Evolutionary conservation across 805 yeast genomes (phyloP).

Genomic region (Yamadazyma tumulicola): DNA sequence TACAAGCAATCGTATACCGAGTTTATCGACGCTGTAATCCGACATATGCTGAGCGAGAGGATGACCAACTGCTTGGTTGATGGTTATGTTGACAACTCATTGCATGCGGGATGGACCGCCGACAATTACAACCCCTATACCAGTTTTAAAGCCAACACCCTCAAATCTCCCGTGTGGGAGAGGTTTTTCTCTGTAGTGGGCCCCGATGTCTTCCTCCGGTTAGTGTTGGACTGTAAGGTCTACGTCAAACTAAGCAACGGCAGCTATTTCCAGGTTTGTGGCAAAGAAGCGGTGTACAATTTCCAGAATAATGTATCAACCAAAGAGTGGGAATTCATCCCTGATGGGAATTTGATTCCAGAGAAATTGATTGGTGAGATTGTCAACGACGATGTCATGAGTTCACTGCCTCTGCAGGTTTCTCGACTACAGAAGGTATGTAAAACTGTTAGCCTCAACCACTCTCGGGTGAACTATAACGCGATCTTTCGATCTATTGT

Average conservation of each 20-base stretch:
- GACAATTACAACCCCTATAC: slow-evolving; percentile 27
- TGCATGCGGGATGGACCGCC: slow-evolving; percentile 26
- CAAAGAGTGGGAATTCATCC: neutral
- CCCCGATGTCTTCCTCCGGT: slow-evolving; percentile 28
- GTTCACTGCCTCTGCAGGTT: neutral
- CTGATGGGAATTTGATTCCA: neutral
- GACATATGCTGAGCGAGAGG: slow-evolving; percentile 23
- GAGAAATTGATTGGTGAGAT: neutral
- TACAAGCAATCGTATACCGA: slow-evolving; percentile 19
- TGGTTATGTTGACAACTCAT: slow-evolving; percentile 42
- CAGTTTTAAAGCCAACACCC: slow-evolving; percentile 29
- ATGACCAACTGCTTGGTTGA: slow-evolving; percentile 34
- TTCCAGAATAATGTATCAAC: neutral
- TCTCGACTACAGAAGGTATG: slow-evolving; percentile 1
- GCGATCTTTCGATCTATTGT: slow-evolving; percentile 1
- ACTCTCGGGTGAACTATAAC: slow-evolving; percentile 7
- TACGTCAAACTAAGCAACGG: slow-evolving; percentile 12
- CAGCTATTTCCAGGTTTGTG: slow-evolving; percentile 10
- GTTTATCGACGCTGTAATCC: slow-evolving; percentile 41
- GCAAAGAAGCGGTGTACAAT: slow-evolving; percentile 4
- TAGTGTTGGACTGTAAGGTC: slow-evolving; percentile 37
- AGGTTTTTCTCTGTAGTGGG: slow-evolving; percentile 40
- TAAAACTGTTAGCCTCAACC: neutral
- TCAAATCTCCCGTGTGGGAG: slow-evolving; percentile 47
- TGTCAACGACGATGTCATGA: neutral